These are phyloP conservation scores for Lentinula novae-zelandiae DNA, from an alignment of 1,284 basidiomycete genomes.

Conservation along the genomic window DNA sequence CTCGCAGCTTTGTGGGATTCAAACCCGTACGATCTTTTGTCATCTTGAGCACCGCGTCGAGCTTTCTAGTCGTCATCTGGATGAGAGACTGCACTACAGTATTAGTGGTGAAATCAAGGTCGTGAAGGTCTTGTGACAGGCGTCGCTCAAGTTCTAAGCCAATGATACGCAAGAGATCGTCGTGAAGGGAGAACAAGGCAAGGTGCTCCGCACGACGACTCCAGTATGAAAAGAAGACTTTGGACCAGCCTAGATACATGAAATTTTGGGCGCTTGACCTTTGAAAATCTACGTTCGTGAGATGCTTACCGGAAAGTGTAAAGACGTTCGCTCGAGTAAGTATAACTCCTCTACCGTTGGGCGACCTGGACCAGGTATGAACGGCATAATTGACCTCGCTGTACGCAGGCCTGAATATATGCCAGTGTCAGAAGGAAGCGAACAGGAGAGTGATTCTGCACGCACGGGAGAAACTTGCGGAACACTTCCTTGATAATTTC, in stretches of 20 bases:
- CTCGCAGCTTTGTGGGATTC: neutral
- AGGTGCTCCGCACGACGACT: neutral
- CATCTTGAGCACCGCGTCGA: constrained; percentile 1
- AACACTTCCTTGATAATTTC: constrained; percentile 48
- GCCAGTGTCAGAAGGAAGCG: neutral
- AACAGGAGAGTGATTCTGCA: constrained; percentile 12
- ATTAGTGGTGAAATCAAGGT: neutral
- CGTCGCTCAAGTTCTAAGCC: neutral
- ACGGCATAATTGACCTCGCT: constrained; percentile 45
- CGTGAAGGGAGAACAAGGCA: neutral
- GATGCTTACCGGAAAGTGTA: neutral
- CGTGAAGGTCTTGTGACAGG: neutral
- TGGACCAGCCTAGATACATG: neutral
- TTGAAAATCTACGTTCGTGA: neutral
- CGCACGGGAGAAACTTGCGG: constrained; percentile 44
- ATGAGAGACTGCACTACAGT: neutral
- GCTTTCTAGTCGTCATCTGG: neutral
- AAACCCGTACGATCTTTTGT: neutral
- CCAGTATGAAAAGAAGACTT: constrained; percentile 3
- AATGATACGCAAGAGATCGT: constrained; percentile 1
- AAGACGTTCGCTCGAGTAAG: constrained; percentile 3
- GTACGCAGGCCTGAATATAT: constrained; percentile 39
- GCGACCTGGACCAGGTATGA: constrained; percentile 22
- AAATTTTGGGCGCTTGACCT: neutral
- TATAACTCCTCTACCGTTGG: neutral